Conservation (phyloP, 2,329 filamentous ascomycete species). For the Colletotrichum brevisporum region DNA sequence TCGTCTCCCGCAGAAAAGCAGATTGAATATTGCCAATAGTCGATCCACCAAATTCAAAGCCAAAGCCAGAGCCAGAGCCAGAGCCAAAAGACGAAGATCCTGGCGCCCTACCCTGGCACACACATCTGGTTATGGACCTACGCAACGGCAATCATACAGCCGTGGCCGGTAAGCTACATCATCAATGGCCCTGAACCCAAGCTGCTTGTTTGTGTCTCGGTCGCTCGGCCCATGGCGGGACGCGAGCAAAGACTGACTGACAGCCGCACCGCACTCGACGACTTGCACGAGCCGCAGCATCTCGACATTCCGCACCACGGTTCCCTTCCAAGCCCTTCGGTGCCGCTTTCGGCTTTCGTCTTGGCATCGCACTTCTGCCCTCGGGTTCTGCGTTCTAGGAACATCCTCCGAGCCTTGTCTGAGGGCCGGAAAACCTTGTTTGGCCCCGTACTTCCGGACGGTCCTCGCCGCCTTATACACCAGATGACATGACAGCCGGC, state of each 20-base stretch:
- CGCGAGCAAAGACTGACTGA: not conserved
- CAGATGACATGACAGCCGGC: slow-evolving; percentile 36
- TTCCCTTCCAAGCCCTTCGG: not conserved
- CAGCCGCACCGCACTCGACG: not conserved
- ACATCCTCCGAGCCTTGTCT: slow-evolving; percentile 12
- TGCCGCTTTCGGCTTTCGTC: slow-evolving; percentile 5
- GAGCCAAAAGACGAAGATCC: too few species aligned
- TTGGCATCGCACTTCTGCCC: slow-evolving; percentile 8
- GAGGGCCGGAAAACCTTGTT: slow-evolving; percentile 24
- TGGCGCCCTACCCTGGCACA: not conserved
- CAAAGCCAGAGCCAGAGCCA: too few species aligned
- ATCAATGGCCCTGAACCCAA: too few species aligned
- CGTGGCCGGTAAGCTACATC: not conserved
- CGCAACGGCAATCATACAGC: slow-evolving; percentile 3
- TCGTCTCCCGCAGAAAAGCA: slow-evolving; percentile 13
- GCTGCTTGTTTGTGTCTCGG: slow-evolving; percentile 10
- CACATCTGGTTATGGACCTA: not conserved
- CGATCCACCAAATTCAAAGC: not conserved
- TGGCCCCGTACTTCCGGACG: slow-evolving; percentile 19
- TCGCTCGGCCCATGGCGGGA: slow-evolving; percentile 12
- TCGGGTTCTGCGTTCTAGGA: slow-evolving; percentile 13
- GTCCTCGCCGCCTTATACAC: slow-evolving; percentile 14
- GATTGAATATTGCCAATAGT: slow-evolving; percentile 31
- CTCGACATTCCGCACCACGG: not conserved
- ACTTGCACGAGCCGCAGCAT: not conserved